Percentiles rank a stretch among this genome's conserved stretches.
Evolutionary conservation across 768 basidiomycete genomes (phyloP).

Genomic region (Serendipita sp.): DNA sequence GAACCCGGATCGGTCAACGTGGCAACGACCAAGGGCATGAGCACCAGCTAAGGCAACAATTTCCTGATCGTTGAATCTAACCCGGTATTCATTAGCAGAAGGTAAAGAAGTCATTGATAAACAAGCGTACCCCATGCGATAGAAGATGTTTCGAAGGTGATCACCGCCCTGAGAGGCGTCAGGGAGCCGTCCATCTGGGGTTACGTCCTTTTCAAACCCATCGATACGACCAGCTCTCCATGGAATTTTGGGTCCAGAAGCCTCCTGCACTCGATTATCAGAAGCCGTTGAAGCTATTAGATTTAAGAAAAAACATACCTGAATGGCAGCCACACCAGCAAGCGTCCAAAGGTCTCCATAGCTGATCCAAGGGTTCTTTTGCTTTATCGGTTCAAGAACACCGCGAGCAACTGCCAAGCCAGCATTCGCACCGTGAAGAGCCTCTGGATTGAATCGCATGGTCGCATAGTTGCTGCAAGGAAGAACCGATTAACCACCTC

Average conservation of each 20-base stretch:
- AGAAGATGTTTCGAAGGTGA: conserved; percentile 79
- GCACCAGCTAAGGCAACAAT: conserved; percentile 91
- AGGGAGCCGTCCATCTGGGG: conserved; percentile 81
- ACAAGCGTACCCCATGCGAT: conserved; percentile 61
- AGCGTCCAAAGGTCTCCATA: conserved; percentile 98
- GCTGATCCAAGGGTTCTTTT: conserved; percentile 81
- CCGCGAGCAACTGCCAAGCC: conserved; percentile 68
- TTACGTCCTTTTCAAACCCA: conserved; percentile 54
- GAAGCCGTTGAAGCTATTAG: not conserved
- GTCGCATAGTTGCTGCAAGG: conserved; percentile 82
- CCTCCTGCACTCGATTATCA: conserved; percentile 39
- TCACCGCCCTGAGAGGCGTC: conserved; percentile 72
- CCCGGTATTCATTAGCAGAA: conserved; percentile 9
- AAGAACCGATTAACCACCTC: not conserved
- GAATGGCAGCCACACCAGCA: conserved; percentile 78
- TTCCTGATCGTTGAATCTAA: conserved; percentile 84
- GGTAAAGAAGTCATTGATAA: not conserved
- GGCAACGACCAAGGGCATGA: conserved; percentile 93
- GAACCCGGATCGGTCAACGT: conserved; percentile 66
- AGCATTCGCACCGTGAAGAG: conserved; percentile 68
- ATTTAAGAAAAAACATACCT: conserved; percentile 24
- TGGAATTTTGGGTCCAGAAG: conserved; percentile 80
- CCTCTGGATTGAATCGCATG: conserved; percentile 91
- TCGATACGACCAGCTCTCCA: conserved; percentile 93
- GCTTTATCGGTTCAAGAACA: conserved; percentile 74